Conservation (phyloP, 1,284 basidiomycete genomes). For the Lignosus rhinocerotis region DNA sequence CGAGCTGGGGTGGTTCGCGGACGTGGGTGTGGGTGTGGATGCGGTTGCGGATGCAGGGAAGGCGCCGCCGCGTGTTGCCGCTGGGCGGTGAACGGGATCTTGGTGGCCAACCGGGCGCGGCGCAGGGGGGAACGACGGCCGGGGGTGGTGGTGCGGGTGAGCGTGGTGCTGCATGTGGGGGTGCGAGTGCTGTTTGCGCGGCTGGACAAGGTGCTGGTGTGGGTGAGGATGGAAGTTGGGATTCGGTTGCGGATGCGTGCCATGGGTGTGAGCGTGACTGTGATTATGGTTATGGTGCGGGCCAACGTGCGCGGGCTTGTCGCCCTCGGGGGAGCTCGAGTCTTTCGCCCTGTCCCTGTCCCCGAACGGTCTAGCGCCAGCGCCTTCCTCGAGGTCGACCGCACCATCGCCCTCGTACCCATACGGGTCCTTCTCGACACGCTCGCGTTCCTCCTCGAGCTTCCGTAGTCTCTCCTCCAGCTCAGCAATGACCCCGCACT, state of each 20-base stretch:
- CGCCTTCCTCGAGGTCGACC: conserved; percentile 16
- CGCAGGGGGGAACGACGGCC: conserved; percentile 18
- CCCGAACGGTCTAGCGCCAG: conserved; percentile 9
- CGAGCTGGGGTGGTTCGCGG: background rate
- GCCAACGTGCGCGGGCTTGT: background rate
- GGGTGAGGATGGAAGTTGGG: conserved; percentile 18
- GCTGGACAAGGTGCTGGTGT: conserved; percentile 13
- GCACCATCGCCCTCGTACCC: conserved; percentile 31
- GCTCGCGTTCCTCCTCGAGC: conserved; percentile 40
- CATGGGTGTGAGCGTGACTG: conserved; percentile 4
- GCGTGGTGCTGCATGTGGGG: conserved; percentile 22
- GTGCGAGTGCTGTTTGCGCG: conserved; percentile 35
- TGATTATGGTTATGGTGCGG: conserved; percentile 1
- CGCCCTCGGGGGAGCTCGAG: conserved; percentile 18
- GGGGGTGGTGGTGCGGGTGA: conserved; percentile 21
- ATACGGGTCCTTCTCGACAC: conserved; percentile 38
- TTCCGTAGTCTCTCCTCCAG: conserved; percentile 42
- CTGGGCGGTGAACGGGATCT: conserved; percentile 26
- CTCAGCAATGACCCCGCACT: conserved; percentile 37
- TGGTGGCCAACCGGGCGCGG: conserved; percentile 11
- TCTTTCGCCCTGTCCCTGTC: conserved; percentile 13
- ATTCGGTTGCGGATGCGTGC: background rate
- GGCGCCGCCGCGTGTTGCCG: conserved; percentile 22
- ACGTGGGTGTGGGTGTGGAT: background rate
- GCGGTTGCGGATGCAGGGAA: conserved; percentile 15